These are phyloP conservation scores for Ambrosiella beaveri DNA, from an alignment of 2,329 filamentous ascomycete genomes.

Conservation along the genomic window DNA sequence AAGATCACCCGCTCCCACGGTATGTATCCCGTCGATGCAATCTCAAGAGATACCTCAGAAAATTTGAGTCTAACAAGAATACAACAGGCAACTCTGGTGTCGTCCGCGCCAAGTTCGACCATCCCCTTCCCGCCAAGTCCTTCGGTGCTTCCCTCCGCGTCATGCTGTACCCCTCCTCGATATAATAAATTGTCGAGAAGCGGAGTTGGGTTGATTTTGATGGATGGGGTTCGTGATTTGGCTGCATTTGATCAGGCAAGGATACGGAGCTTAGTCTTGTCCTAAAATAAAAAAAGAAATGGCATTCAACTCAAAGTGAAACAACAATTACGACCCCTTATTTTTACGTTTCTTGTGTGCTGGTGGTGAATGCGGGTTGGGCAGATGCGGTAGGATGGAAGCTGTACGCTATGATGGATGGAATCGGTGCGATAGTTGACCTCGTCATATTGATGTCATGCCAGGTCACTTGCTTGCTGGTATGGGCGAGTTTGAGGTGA, in stretches of 20 bases:
- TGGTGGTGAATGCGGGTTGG: not conserved
- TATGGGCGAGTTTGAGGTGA: too few species aligned
- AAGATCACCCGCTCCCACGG: conserved; percentile 93
- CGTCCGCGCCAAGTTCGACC: conserved; percentile 91
- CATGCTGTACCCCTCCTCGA: conserved; percentile 96
- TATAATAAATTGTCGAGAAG: conserved; percentile 46
- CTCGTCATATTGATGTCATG: too few species aligned
- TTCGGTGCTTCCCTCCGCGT: conserved; percentile 92
- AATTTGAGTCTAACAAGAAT: not conserved
- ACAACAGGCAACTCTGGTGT: conserved; percentile 80
- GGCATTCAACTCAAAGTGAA: conserved; percentile 14
- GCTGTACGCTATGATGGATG: not conserved
- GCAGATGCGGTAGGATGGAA: not conserved
- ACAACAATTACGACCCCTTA: conserved; percentile 8
- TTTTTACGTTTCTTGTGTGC: not conserved
- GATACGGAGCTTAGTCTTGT: conserved; percentile 35
- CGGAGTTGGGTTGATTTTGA: conserved; percentile 40
- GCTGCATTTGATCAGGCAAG: conserved; percentile 40
- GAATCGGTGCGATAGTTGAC: too few species aligned
- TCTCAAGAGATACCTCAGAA: not conserved
- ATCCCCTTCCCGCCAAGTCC: conserved; percentile 88
- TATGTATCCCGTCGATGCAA: conserved; percentile 27
- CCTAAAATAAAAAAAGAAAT: conserved; percentile 31
- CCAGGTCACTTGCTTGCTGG: too few species aligned
- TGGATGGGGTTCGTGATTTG: conserved; percentile 37